Base-by-base conservation (phyloP, 2,329 filamentous ascomycete genomes). In the Alternaria sp. region DNA sequence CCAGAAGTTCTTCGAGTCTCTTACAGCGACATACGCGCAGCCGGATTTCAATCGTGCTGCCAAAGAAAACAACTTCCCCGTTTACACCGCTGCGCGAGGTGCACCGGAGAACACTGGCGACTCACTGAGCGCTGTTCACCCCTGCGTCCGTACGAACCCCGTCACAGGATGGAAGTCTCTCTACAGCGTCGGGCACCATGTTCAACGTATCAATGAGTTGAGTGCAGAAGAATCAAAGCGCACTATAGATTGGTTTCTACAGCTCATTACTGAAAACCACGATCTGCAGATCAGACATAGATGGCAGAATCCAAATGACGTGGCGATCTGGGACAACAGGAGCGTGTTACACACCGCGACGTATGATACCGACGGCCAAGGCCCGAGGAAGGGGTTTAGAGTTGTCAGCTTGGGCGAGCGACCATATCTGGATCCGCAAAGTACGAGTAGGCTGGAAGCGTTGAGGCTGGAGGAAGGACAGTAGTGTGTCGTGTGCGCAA, bases 281-380 rank as follows among this genome's bases (percentile, higher is more conserved):
- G 84, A 86, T 62, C 65, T 85, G 54, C 83, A 84, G 67, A 82
- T 85, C 5, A 66, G 84, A 20, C 80, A 82, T 65, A 78, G 80
- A 63, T 86, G 84, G 84, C 74, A 78, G 70, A 83, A 83, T 62
- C 63, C 73, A 61, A 83, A 85, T 25, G 69, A 73, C 50, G 38
- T 70, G 75, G 84, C 87, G 1, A 88, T 91, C 59, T 91, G 89
- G 89, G 88, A 91, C 69, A 90, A 90, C 64, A 78, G 86, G 9
- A 84, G 83, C 56, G 82, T 81, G 0, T 87, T 85, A 66, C 86
- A 88, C 64, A 84, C 83, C 32, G 87, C 86, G 0, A 90, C 86
- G 0, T 88, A 85, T 64, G 89, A 90, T 66, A 89, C 89, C 46
- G 81, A 82, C 20, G 81, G 80, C 12, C 80, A 83, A 28, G 86